Conservation (phyloP, 805 yeast genomes). For the Lipomyces yamadae region DNA sequence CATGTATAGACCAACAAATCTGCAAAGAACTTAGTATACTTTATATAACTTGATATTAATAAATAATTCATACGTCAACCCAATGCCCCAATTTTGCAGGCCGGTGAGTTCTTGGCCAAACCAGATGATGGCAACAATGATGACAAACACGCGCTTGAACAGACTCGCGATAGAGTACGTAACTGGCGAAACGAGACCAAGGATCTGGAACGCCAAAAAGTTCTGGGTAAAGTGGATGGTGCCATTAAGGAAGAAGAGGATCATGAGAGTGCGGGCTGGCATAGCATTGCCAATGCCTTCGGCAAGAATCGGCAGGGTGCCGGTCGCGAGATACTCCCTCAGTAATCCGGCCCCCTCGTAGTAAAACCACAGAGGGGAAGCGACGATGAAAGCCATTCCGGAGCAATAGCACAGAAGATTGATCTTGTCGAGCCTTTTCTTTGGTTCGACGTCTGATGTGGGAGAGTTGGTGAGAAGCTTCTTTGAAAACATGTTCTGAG, state of each 20-base stretch:
- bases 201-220: conserved; percentile 75
- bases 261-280: conserved; percentile 44
- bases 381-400: conserved; percentile 66
- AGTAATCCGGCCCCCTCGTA: conserved; percentile 55
- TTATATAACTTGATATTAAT: conserved; percentile 16
- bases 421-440: conserved; percentile 71
- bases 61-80: conserved; percentile 41
- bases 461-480: conserved; percentile 62
- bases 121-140: conserved; percentile 74
- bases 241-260: conserved; percentile 66
- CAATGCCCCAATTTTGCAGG: conserved; percentile 51
- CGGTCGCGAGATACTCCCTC: conserved; percentile 31
- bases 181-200: conserved; percentile 81
- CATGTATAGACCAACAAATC: conserved; percentile 47
- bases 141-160: conserved; percentile 86
- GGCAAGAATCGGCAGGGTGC: conserved; percentile 33
- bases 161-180: conserved; percentile 85
- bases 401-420: conserved; percentile 83
- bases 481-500: conserved; percentile 86
- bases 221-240: conserved; percentile 79
- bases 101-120: conserved; percentile 53
- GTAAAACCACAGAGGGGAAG: conserved; percentile 73
- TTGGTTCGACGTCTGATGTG: conserved; percentile 35
- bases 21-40: not conserved
- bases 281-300: conserved; percentile 43